phyloP scores from a whole-genome alignment of 73 alveolate genomes.

The Tetrahymena thermophila region DNA sequence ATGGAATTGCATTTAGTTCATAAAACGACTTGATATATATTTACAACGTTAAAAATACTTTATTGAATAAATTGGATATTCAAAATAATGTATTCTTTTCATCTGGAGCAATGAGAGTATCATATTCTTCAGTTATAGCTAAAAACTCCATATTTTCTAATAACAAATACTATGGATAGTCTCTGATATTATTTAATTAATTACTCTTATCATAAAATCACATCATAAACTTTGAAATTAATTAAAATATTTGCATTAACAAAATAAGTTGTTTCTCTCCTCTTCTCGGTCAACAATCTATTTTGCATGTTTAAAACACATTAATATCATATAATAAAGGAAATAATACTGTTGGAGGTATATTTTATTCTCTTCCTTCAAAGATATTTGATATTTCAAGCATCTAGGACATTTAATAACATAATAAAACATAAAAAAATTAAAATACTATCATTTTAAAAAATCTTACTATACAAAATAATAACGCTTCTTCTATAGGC shows the following conservation, averaged over 20 bases:
- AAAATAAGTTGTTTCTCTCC: background rate
- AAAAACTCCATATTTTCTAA: background rate
- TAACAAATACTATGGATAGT: background rate
- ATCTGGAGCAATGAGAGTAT: background rate
- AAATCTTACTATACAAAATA: background rate
- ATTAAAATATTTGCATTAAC: background rate
- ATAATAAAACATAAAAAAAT: no score
- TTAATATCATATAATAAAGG: background rate
- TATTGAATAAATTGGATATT: background rate
- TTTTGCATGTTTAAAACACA: background rate
- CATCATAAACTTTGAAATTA: background rate
- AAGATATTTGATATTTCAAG: background rate
- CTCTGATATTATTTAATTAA: background rate
- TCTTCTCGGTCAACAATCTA: background rate
- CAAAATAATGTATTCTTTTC: background rate
- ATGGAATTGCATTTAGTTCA: background rate
- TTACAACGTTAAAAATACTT: background rate
- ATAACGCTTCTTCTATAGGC: background rate
- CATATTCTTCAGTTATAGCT: background rate
- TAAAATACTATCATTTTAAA: background rate
- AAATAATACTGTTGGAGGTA: background rate
- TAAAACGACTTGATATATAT: background rate
- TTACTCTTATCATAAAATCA: background rate
- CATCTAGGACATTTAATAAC: no score
- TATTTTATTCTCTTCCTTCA: background rate